phyloP scores from a whole-genome alignment of 2,329 filamentous ascomycete genomes.

The Ophiocordyceps camponoti-rufipedis region DNA sequence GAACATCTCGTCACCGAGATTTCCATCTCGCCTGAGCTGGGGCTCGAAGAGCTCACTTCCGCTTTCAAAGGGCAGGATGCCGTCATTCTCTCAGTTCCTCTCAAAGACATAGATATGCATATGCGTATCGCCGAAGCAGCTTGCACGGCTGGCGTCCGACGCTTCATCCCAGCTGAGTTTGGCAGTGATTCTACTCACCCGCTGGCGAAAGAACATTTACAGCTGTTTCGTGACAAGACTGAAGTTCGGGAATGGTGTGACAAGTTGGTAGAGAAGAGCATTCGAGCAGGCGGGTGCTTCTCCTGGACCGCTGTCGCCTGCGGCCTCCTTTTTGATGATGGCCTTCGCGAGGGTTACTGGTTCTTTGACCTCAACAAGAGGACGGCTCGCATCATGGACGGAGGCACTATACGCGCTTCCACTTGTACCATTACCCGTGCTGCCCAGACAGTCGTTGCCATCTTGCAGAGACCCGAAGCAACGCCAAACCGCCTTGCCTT shows the following conservation, averaged over 20 bases:
- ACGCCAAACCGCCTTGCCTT: conserved; percentile 32
- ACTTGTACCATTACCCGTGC: conserved; percentile 29
- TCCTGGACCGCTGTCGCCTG: conserved; percentile 30
- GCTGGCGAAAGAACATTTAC: conserved; percentile 14
- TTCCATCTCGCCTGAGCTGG: conserved; percentile 10
- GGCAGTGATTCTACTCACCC: conserved; percentile 18
- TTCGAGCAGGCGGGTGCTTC: conserved; percentile 11
- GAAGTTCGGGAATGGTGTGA: conserved; percentile 9
- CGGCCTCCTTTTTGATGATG: conserved; percentile 33
- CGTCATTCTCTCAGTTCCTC: conserved; percentile 23
- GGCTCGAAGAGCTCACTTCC: conserved; percentile 19
- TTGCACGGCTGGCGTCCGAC: conserved; percentile 37
- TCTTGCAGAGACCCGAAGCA: conserved; percentile 27
- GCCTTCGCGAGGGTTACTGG: conserved; percentile 14
- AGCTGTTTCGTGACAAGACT: conserved; percentile 12
- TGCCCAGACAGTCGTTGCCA: conserved; percentile 27
- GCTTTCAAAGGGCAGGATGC: conserved; percentile 38
- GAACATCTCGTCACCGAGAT: conserved; percentile 5
- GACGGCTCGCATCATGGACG: conserved; percentile 28
- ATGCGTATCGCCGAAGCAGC: conserved; percentile 36
- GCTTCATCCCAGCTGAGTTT: conserved; percentile 45
- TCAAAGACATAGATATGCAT: too few species aligned
- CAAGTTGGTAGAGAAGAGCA: conserved; percentile 8
- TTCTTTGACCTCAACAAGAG: conserved; percentile 25
- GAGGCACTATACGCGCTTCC: conserved; percentile 28